Evolutionary conservation across 78 protist genomes (phyloP), one percentile per base, ranked within the genome.

Genomic region (Parvularia atlantis): DNA sequence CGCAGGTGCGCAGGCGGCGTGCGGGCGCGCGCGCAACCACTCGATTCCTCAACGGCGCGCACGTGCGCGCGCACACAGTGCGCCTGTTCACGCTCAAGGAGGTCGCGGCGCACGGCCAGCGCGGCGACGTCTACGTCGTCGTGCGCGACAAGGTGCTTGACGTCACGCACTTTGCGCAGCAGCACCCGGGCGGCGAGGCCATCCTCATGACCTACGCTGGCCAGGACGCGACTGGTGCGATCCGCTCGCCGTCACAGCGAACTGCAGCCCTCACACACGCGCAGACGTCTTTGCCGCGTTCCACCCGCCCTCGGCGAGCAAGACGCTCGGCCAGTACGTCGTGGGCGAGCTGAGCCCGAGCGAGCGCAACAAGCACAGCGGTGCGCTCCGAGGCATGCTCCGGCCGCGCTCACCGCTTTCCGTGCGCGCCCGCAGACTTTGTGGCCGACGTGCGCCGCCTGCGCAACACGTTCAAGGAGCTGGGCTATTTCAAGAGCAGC

Each of bases 121-220:
- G n/a, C n/a, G n/a, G n/a, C n/a, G n/a, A n/a, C n/a, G n/a, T n/a
- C n/a, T n/a, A 41, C 78, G 24, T 78, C 36, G 56, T 72, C 50
- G 2, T 78, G 48, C 19, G 71, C 64, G 77, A n/a, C 56, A 40
- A 57, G 40, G 83, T 78, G 37, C 3, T 20, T 73, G 77, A 78
- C 7, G 66, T 78, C 43, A 72, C 83, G 2, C 1, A 1, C 35
- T 80, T 66, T 5, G 35, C 64, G 0, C 0, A 1, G 20, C 17
- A 54, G 44, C 78, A 80, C 48, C 78, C 78, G 26, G 84, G 84
- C 28, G 84, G 78, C n/a, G 31, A 1, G n/a, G n/a, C 10, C n/a
- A 48, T 80, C 52, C n/a, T n/a, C n/a, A 0, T 53, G 35, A 10
- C 19, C 40, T n/a, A 57, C 44, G 78, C 76, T 5, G 80, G 84